Conservation (phyloP, 495 filamentous ascomycete species). For the Xylaria palmicola region DNA sequence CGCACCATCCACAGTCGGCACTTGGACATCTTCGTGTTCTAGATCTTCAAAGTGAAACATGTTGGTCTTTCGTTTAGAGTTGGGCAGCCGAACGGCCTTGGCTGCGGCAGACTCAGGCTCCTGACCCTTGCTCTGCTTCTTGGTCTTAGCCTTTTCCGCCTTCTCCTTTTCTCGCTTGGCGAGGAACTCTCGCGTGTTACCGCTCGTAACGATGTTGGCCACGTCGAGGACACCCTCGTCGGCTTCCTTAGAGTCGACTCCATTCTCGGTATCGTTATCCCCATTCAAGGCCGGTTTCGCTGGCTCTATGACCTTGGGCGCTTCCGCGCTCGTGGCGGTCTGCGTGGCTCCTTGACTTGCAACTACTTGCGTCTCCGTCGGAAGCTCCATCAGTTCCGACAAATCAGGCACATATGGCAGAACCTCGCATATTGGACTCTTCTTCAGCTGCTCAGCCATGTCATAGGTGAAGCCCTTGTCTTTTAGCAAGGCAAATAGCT, state of each 20-base stretch:
- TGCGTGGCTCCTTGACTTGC: constrained; percentile 46
- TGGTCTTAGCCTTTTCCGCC: constrained; percentile 58
- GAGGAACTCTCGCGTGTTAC: constrained; percentile 88
- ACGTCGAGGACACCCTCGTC: constrained; percentile 90
- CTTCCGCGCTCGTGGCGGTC: constrained; percentile 32
- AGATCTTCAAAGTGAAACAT: constrained; percentile 83
- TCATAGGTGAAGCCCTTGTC: constrained; percentile 71
- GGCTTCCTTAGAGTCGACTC: constrained; percentile 45
- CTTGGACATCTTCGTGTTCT: constrained; percentile 59
- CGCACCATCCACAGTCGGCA: constrained; percentile 41
- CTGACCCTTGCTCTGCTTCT: constrained; percentile 50
- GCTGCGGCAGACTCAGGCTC: constrained; percentile 59
- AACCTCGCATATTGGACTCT: constrained; percentile 83
- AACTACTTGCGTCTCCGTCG: constrained; percentile 58
- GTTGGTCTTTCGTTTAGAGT: constrained; percentile 73
- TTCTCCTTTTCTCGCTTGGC: constrained; percentile 92
- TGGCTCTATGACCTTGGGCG: constrained; percentile 33
- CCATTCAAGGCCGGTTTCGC: constrained; percentile 30
- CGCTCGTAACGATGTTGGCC: constrained; percentile 86
- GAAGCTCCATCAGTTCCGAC: constrained; percentile 52
- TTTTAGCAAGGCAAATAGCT: constrained; percentile 66
- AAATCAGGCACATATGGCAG: constrained; percentile 63
- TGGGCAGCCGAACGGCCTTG: constrained; percentile 66
- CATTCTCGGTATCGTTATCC: constrained; percentile 52
- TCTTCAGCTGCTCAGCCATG: constrained; percentile 95